Percentiles rank a stretch among this genome's conserved stretches.
Conservation (phyloP, 805 yeast genomes). For the Yarrowia sp. region DNA sequence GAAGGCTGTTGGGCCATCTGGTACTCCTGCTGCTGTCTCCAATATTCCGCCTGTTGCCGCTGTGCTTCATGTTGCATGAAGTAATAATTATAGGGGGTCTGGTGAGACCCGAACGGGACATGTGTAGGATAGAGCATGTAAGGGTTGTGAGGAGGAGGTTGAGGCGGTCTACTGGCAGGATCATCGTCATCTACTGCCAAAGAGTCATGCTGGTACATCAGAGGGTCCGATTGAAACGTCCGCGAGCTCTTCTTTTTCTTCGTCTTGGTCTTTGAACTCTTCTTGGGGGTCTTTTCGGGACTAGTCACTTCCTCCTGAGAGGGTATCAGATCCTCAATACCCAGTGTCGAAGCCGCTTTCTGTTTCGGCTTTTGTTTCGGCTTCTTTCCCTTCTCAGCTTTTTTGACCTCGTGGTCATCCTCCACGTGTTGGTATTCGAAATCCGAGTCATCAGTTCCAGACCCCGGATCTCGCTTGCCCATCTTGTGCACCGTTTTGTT, state of each 20-base stretch:
- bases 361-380: not conserved
- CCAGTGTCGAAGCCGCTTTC: not conserved
- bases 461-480: constrained; percentile 20
- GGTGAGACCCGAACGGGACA: constrained; percentile 23
- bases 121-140: constrained; percentile 32
- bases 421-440: constrained; percentile 36
- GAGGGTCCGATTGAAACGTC: constrained; percentile 18
- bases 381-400: constrained; percentile 12
- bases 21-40: constrained; percentile 4
- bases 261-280: not conserved
- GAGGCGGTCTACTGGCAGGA: constrained; percentile 2
- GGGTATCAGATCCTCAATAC: not conserved
- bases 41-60: constrained; percentile 5
- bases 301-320: not conserved
- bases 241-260: constrained; percentile 23
- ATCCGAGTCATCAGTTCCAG: constrained; percentile 22
- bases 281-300: not conserved
- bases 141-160: constrained; percentile 26
- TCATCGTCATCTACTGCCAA: constrained; percentile 23
- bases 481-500: constrained; percentile 34
- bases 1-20: not conserved
- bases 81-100: constrained; percentile 20
- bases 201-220: constrained; percentile 30
- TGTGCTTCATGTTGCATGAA: constrained; percentile 22
- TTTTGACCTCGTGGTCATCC: constrained; percentile 28